Evolutionary conservation across 2,329 filamentous ascomycete genomes (phyloP), one percentile per base, ranked within the genome.

Genomic region (Monilinia polystroma): DNA sequence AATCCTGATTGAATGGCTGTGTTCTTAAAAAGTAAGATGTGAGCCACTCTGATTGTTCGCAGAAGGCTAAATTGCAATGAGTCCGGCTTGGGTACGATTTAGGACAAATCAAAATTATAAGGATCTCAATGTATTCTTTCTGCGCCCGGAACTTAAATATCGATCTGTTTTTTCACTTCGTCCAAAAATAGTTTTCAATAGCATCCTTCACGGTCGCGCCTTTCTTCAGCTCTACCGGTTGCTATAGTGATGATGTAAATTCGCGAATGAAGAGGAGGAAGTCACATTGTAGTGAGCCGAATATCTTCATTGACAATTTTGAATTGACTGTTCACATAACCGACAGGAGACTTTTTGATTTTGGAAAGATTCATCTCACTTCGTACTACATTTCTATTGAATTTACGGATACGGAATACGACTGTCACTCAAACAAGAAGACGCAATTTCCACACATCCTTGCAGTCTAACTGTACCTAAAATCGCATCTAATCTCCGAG

Each of bases 401-500:
- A 29, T 53, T 53, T 62, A 51, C 63, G 38, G 43, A 20, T 56
- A 20, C 63, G 43, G 38, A 59, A 59, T 47, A 59, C 45, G 32
- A 62, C 32, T 38, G 45, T 62, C 58, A 38, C 57, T 60, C 45
- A 62, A 62, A 62, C 23, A 60, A n/a, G 47, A 60, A 14, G 41
- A 52, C 23, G 64, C 55, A 66, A 66, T 66, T 62, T 66, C 55
- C 55, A 62, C 45, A 18, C 45, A 66, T 43, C 64, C 62, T 65
- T 63, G 57, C 47, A 59, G 55, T 38, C 26, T 38, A 38, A 58
- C 43, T 53, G 26, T 29, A 20, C 20, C 35, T 26, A n/a, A 64
- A 58, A 68, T 62, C 67, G 59, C 49, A 63, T 55, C 58, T 66
- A 63, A 66, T 63, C 52, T 66, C 64, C 64, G 64, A 63, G 32